Percentiles rank a stretch among this genome's conserved stretches.
phyloP scores from a whole-genome alignment of 2,329 filamentous ascomycete species.

The Fusarium sp. region DNA sequence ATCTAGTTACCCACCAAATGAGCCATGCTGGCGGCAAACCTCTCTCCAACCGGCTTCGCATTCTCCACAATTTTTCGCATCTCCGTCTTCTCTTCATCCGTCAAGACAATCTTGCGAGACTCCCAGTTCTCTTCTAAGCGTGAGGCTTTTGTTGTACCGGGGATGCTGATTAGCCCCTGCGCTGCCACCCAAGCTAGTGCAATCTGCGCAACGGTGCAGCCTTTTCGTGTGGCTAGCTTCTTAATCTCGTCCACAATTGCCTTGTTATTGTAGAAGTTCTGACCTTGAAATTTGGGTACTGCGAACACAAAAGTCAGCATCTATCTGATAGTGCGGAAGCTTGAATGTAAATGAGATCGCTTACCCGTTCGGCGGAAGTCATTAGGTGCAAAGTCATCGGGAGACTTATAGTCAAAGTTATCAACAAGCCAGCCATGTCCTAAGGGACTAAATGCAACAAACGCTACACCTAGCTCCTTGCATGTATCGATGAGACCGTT shows the following conservation, averaged over 20 bases:
- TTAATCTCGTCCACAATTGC: conserved; percentile 56
- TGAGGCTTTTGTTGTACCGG: background rate
- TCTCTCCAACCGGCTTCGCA: background rate
- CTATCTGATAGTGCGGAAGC: background rate
- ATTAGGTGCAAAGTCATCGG: conserved; percentile 9
- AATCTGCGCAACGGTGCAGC: background rate
- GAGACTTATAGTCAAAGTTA: conserved; percentile 55
- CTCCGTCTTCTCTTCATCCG: background rate
- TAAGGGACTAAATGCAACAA: conserved; percentile 59
- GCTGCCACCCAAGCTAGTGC: background rate
- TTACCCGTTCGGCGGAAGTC: conserved; percentile 20
- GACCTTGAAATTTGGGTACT: background rate
- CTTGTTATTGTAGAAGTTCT: conserved; percentile 44
- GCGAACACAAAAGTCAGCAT: background rate
- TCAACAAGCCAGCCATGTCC: conserved; percentile 62
- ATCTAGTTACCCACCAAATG: background rate
- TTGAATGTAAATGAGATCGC: background rate
- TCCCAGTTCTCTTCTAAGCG: background rate
- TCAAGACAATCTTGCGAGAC: background rate
- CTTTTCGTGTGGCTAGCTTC: conserved; percentile 42
- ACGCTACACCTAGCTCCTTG: background rate
- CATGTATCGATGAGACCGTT: background rate
- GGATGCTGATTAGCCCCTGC: background rate
- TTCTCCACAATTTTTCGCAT: background rate
- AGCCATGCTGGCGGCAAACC: background rate